Evolutionary conservation across 108 stramenopile genomes (phyloP), one percentile per base, ranked within the genome.

Genomic region (Skeletonema tropicum): DNA sequence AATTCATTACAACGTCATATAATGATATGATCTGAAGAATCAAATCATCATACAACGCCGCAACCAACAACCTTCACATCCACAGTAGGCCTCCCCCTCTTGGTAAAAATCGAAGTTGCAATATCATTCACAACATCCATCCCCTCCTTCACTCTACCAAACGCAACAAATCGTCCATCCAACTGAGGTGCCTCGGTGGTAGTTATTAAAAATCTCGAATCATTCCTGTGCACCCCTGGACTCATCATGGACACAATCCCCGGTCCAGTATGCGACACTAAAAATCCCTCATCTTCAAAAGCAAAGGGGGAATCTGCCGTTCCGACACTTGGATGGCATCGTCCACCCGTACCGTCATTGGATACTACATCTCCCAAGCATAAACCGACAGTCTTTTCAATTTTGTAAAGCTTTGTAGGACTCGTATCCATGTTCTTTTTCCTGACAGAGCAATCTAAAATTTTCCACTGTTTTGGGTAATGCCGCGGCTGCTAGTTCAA

Each of bases 91-190:
- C 59, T 60, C 17, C 92, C 92, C 52, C 90, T 80, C 64, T 86
- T 83, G 6, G 93, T 95, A 70, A 87, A 89, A 13, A 93, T 69
- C 13, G 79, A 72, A 13, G 60, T 78, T 32, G 84, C 84, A 70
- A 91, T 84, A 33, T 88, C 75, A 66, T 90, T 69, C 7, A 94
- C 55, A 19, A 86, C 77, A 41, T 82, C 77, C 79, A 94, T 68
- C 11, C 88, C 89, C 64, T 86, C 86, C 77, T 86, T 87, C 58
- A 97, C 75, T 10, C 86, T 70, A 36, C 94, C 96, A 83, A 97
- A 91, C 8, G 92, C 88, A 3, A 94, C 87, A 71, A 86, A 84
- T 57, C 90, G 85, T 59, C 94, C 94, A 78, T 95, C 94, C 76
- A 97, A 60, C 73, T 97, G 96, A 25, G 86, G 88, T 12, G 87